phyloP scores from a whole-genome alignment of 1,139 yeast genomes.

The Zygoascus hellenicus region DNA sequence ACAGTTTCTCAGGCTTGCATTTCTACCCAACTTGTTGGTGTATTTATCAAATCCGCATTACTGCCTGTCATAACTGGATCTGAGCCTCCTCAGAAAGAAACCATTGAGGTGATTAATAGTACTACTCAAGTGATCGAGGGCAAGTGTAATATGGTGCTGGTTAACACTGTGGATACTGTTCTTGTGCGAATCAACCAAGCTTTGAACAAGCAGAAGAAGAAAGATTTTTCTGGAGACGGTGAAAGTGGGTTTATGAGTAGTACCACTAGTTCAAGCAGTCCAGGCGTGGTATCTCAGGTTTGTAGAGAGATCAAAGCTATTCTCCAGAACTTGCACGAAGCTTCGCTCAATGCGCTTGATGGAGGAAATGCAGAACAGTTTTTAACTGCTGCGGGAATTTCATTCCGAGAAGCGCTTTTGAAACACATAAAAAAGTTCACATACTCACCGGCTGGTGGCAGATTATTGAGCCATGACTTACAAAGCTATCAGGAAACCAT shows the following conservation, averaged over 20 bases:
- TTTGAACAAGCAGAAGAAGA: slow-evolving; percentile 57
- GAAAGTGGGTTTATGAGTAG: slow-evolving; percentile 30
- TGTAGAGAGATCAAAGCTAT: slow-evolving; percentile 60
- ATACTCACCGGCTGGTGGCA: slow-evolving; percentile 78
- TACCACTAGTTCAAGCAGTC: slow-evolving; percentile 28
- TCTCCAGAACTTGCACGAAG: slow-evolving; percentile 38
- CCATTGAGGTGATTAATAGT: slow-evolving; percentile 60
- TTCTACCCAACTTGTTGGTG: slow-evolving; percentile 60
- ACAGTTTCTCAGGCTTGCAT: slow-evolving; percentile 55
- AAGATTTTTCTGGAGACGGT: slow-evolving; percentile 50
- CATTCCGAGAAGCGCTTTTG: slow-evolving; percentile 54
- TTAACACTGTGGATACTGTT: slow-evolving; percentile 48
- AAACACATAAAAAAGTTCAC: slow-evolving; percentile 72
- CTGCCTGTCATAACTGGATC: slow-evolving; percentile 64
- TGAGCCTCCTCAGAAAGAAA: slow-evolving; percentile 48
- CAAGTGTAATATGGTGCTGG: slow-evolving; percentile 60
- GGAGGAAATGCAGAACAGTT: slow-evolving; percentile 51
- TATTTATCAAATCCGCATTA: slow-evolving; percentile 64
- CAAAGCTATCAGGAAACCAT: slow-evolving; percentile 70
- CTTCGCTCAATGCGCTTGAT: slow-evolving; percentile 38
- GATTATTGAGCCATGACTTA: slow-evolving; percentile 77
- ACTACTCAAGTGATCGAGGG: slow-evolving; percentile 64
- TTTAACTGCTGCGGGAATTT: slow-evolving; percentile 54
- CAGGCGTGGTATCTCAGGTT: slow-evolving; percentile 53
- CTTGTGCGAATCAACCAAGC: slow-evolving; percentile 31